Evolutionary conservation across 2,329 filamentous ascomycete species (phyloP), one percentile per base, ranked within the genome.

Genomic region (Talaromyces albobiverticillius): DNA sequence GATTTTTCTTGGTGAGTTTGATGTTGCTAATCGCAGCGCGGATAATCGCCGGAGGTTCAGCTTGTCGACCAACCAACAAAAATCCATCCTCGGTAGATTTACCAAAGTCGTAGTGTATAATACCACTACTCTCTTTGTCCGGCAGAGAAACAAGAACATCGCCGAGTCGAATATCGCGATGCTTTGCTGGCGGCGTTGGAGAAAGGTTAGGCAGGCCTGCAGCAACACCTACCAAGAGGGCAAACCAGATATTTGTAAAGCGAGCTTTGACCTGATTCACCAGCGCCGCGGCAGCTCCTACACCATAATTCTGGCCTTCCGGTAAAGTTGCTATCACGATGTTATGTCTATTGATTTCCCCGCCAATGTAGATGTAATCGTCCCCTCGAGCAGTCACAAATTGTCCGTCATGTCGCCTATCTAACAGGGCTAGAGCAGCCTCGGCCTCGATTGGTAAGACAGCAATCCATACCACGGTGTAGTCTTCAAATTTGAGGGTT

Each of bases 381-480:
- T 74, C 64, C 0, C 72, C 70, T 1, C 59, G 64, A 10, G 48
- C n/a, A 0, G 66, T 31, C 0, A 61, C 50, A 52, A 75, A 75
- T 1, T 53, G 49, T 3, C 71, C 70, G 0, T 16, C 0, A 32
- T 74, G 69, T 20, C 36, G 36, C 0, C 66, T 53, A 13, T 75
- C 70, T 16, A 75, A 54, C 61, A 74, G 60, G 23, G 61, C 57
- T n/a, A 66, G 42, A 8, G 72, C 72, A 32, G 69, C 69, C 25
- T 47, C 59, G 2, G 67, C 68, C 57, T 75, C 70, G 8, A 75
- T 70, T 20, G 67, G 60, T 0, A 74, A 62, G 0, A 69, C 71
- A 0, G 71, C 67, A 20, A 75, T 66, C 71, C 70, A 75, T 53
- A 61, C 68, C 1, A 75, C 61, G 0, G 62, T 66, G 25, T 75